phyloP scores from a whole-genome alignment of 1,139 yeast species.

The Meyerozyma guilliermondii region DNA sequence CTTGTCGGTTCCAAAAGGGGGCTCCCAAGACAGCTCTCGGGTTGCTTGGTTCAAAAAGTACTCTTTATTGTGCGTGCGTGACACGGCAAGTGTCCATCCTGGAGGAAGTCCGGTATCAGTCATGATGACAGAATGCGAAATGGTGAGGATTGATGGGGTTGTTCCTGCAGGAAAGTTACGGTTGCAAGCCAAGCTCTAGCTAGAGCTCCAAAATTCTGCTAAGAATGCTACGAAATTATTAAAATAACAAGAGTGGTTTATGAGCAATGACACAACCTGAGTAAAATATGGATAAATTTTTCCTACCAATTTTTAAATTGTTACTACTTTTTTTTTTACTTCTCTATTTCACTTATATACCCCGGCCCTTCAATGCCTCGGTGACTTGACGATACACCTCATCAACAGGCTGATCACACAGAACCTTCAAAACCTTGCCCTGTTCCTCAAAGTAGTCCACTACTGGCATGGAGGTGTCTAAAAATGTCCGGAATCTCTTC shows the following conservation, averaged over 20 bases:
- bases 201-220: no score
- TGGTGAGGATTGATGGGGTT: neutral
- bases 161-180: no score
- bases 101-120: slow-evolving; percentile 71
- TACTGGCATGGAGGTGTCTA: slow-evolving; percentile 93
- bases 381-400: slow-evolving; percentile 70
- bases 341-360: slow-evolving; percentile 12
- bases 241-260: no score
- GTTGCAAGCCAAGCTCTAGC: no score
- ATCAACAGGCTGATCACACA: slow-evolving; percentile 78
- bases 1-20: slow-evolving; percentile 79
- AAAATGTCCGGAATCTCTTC: slow-evolving; percentile 81
- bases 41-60: slow-evolving; percentile 72
- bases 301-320: neutral
- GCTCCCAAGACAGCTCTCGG: slow-evolving; percentile 81
- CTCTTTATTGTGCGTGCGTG: slow-evolving; percentile 79
- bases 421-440: slow-evolving; percentile 70
- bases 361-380: slow-evolving; percentile 48
- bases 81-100: slow-evolving; percentile 77
- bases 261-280: no score
- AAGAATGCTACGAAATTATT: no score
- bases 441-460: slow-evolving; percentile 76
- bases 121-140: slow-evolving; percentile 8
- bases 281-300: no score
- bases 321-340: neutral